Base-by-base conservation (phyloP, 169 alveolate species). In the Plasmodium chabaudi region DNA sequence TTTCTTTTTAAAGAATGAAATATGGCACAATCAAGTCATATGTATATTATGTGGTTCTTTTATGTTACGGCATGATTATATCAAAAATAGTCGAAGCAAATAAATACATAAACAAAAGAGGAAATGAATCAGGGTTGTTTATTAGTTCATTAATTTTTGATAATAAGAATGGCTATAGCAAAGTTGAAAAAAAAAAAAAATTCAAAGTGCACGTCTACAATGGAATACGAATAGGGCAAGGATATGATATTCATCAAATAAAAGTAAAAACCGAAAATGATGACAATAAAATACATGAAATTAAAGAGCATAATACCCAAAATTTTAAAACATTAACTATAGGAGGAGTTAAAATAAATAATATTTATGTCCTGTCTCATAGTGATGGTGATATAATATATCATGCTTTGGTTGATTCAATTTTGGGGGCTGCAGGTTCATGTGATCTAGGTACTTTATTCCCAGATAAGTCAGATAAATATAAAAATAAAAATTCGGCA, bases 311-410 rank as follows among this genome's bases (percentile, higher is more conserved):
- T 12, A 19, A 86, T 23, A 89, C 13, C 17, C 63, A 77, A 12
- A 86, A 47, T n/a, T 93, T 94, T 23, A 93, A 88, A 84, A 70
- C 84, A 7, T 71, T 93, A 63, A 93, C 70, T 69, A 82, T 93
- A 44, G 96, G 96, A 19, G 96, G 96, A 47, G 94, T 93, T 9
- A 42, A 34, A 46, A 71, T 93, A 39, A 86, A 72, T 2, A 93
- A 51, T 19, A 49, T 79, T 61, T 72, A 71, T 15, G 94, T 95
- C 17, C 88, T 93, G 34, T 95, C 97, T 3, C 98, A 96, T 89
- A 95, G 97, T 39, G 98, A 96, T 87, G 98, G 97, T 23, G 98
- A 96, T 86, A 96, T 94, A 47, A 92, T 96, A 67, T 88, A 89
- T 87, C 98, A 96, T 74, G 93, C 97, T 12, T 47, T 94, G 23